Evolutionary conservation across 768 basidiomycete species (phyloP).

Genomic region (Tricholoma sp.): DNA sequence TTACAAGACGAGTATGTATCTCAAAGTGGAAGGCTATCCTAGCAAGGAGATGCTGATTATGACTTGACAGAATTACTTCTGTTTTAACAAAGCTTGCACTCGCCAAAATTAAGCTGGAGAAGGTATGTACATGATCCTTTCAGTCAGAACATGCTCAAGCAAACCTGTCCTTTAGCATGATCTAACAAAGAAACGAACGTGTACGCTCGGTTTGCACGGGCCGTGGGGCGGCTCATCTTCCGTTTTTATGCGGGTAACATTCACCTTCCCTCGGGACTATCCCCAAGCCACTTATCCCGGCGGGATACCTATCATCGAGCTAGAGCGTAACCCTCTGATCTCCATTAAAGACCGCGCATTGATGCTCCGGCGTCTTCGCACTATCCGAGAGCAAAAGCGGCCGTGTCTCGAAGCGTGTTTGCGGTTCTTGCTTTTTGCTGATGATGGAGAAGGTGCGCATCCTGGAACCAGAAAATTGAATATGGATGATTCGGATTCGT

Average conservation of each 20-base stretch:
- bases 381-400: constrained; percentile 63
- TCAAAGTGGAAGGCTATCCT: background rate
- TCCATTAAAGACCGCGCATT: constrained; percentile 71
- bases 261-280: constrained; percentile 84
- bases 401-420: constrained; percentile 86
- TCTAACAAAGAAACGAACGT: constrained; percentile 66
- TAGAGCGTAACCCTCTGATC: constrained; percentile 81
- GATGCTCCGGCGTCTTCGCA: constrained; percentile 71
- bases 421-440: constrained; percentile 70
- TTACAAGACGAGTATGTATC: constrained; percentile 67
- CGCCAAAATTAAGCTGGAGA: constrained; percentile 80
- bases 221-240: constrained; percentile 88
- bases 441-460: constrained; percentile 53
- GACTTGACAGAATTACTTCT: constrained; percentile 55
- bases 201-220: constrained; percentile 81
- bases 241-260: constrained; percentile 83
- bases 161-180: constrained; percentile 43
- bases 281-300: constrained; percentile 57
- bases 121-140: constrained; percentile 39
- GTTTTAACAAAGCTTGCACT: constrained; percentile 62
- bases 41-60: background rate
- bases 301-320: constrained; percentile 67
- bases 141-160: background rate
- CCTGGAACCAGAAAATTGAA: constrained; percentile 24
- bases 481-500: constrained; percentile 58